phyloP scores from a whole-genome alignment of 345 rosid species.

The Psidium friedrichsthalianum region DNA sequence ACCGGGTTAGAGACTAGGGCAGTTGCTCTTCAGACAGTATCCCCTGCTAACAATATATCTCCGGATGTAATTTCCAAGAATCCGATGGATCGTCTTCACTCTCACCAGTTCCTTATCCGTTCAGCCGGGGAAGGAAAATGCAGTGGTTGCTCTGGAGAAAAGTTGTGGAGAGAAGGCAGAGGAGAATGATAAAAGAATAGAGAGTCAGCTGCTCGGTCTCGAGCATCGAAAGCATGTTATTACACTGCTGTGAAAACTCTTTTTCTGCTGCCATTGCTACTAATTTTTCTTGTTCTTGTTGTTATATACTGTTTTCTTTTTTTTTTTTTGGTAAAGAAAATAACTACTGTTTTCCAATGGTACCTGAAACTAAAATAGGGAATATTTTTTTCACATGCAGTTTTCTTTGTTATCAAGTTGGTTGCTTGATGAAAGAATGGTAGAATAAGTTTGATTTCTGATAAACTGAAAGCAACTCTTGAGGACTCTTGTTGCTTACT shows the following conservation, averaged over 20 bases:
- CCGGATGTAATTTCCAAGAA: constrained; percentile 40
- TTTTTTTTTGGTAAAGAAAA: too few species aligned
- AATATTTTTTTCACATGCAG: not conserved
- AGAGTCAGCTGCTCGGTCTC: constrained; percentile 95
- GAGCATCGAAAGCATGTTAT: constrained; percentile 97
- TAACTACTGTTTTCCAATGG: not conserved
- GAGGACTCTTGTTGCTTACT: not conserved
- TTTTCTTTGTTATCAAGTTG: not conserved
- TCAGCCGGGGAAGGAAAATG: constrained; percentile 72
- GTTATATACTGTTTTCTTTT: too few species aligned
- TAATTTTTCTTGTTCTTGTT: not conserved
- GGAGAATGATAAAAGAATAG: constrained; percentile 98
- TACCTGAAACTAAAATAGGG: not conserved
- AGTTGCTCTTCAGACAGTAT: not conserved
- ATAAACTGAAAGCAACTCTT: not conserved
- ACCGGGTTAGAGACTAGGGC: not conserved
- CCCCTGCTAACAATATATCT: constrained; percentile 32
- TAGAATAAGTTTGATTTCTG: not conserved
- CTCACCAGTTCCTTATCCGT: constrained; percentile 71
- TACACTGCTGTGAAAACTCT: not conserved
- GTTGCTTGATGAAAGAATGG: not conserved
- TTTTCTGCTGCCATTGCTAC: not conserved
- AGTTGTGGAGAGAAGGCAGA: constrained; percentile 93
- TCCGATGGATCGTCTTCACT: constrained; percentile 48
- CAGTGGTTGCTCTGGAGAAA: constrained; percentile 61